Percentiles rank a stretch among this genome's conserved stretches.
Conservation (phyloP, 495 filamentous ascomycete genomes). For the Podospora tetraspora region DNA sequence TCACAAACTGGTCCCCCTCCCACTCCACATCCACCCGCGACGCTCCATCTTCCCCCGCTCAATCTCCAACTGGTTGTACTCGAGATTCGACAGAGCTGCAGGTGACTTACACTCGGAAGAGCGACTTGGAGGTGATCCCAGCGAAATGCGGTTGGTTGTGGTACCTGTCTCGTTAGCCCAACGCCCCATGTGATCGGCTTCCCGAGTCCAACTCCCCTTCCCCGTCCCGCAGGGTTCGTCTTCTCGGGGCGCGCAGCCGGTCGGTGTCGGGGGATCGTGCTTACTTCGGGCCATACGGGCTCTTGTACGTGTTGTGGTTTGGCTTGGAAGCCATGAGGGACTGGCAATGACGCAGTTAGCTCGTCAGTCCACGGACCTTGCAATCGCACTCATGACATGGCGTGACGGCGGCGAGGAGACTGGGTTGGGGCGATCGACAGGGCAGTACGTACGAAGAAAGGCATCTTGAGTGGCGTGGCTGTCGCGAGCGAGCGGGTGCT, state of each 20-base stretch:
- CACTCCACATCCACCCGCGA: too few species aligned
- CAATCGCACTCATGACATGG: neutral
- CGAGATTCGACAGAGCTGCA: neutral
- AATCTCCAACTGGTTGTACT: neutral
- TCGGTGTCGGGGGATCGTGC: constrained; percentile 17
- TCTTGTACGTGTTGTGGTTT: constrained; percentile 40
- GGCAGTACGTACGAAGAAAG: constrained; percentile 33
- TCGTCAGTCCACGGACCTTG: neutral
- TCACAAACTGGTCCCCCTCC: neutral
- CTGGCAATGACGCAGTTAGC: constrained; percentile 30
- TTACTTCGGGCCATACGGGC: constrained; percentile 50
- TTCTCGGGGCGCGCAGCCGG: neutral
- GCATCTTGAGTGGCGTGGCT: constrained; percentile 32
- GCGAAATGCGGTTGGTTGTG: constrained; percentile 40
- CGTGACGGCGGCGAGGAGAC: neutral
- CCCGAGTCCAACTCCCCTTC: neutral
- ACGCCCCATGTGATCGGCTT: neutral
- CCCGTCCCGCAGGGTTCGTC: neutral
- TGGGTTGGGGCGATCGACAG: neutral
- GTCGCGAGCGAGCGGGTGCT: constrained; percentile 26
- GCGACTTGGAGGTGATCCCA: constrained; percentile 34
- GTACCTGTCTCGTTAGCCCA: constrained; percentile 41
- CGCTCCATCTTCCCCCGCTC: neutral
- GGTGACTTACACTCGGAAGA: constrained; percentile 35
- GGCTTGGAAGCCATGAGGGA: constrained; percentile 28